Conservation (phyloP, 805 yeast species). For the Ogataea henricii region DNA sequence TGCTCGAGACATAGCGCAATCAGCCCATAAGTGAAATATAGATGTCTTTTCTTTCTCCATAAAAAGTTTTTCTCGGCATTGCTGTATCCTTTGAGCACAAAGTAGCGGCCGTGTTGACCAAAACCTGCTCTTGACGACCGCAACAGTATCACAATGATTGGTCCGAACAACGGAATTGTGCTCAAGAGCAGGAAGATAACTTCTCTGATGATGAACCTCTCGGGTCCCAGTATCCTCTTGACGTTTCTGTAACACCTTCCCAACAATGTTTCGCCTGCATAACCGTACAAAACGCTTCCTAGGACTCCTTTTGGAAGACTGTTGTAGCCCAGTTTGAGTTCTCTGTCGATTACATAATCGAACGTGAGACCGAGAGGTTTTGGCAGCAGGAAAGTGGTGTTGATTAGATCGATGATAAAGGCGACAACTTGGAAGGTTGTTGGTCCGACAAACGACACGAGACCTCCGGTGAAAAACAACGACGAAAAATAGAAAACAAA, state of each 20-base stretch:
- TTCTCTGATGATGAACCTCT: conserved; percentile 42
- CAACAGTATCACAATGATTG: conserved; percentile 48
- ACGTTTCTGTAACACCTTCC: conserved; percentile 23
- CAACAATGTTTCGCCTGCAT: conserved; percentile 30
- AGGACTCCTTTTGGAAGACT: conserved; percentile 28
- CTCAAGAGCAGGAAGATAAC: conserved; percentile 41
- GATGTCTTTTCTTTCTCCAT: conserved; percentile 36
- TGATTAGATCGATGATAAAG: conserved; percentile 32
- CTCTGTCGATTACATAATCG: conserved; percentile 32
- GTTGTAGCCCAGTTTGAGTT: conserved; percentile 24
- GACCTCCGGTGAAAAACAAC: conserved; percentile 28
- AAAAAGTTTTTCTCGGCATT: conserved; percentile 41
- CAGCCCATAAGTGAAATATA: conserved; percentile 53
- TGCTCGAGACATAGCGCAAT: conserved; percentile 52
- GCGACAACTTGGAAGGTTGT: conserved; percentile 34
- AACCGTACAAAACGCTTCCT: conserved; percentile 26
- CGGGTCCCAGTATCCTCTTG: conserved; percentile 36
- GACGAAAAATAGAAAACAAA: conserved; percentile 17
- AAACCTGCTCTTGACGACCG: conserved; percentile 58
- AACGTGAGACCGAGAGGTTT: conserved; percentile 32
- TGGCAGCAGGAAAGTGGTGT: conserved; percentile 35
- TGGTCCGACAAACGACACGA: conserved; percentile 24
- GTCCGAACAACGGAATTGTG: conserved; percentile 61
- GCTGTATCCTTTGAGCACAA: conserved; percentile 53
- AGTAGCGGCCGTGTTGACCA: conserved; percentile 56